A percentile compares a stretch with the other conserved stretches of the same genome.
These are phyloP conservation scores for Eurotiales sp. DNA, from an alignment of 2,329 filamentous ascomycete genomes.

Conservation along the genomic window DNA sequence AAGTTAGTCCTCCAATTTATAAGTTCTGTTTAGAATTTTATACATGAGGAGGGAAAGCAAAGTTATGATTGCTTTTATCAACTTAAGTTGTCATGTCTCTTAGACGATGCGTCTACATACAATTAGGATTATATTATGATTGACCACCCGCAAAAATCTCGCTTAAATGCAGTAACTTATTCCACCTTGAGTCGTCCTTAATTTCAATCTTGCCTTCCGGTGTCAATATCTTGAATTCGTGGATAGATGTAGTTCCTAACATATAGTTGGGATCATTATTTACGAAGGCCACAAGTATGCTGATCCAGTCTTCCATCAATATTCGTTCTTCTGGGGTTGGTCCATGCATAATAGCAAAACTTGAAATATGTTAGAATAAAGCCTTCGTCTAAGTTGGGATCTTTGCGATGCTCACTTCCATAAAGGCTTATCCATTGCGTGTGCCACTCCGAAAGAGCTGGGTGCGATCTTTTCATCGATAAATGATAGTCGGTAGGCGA, in stretches of 20 bases:
- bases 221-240: conserved; percentile 37
- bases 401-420: conserved; percentile 37
- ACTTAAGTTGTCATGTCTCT: too few relatives aligned
- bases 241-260: conserved; percentile 32
- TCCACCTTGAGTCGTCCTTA: conserved; percentile 34
- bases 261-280: conserved; percentile 25
- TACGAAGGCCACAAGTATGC: conserved; percentile 37
- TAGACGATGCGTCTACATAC: too few relatives aligned
- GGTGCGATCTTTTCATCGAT: conserved; percentile 40
- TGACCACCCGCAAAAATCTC: neutral
- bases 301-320: conserved; percentile 40
- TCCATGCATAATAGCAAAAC: conserved; percentile 39
- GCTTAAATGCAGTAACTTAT: neutral
- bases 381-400: too few relatives aligned
- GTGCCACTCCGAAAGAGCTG: conserved; percentile 16
- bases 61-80: too few relatives aligned
- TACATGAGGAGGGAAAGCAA: too few relatives aligned
- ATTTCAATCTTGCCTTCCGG: conserved; percentile 31
- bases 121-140: neutral
- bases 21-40: too few relatives aligned
- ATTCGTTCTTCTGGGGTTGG: conserved; percentile 31
- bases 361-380: conserved; percentile 1
- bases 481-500: conserved; percentile 42
- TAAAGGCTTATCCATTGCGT: conserved; percentile 43
- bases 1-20: too few relatives aligned